These are phyloP conservation scores for Atalantia buxifolia DNA, from an alignment of 345 rosid species.

Conservation along the genomic window DNA sequence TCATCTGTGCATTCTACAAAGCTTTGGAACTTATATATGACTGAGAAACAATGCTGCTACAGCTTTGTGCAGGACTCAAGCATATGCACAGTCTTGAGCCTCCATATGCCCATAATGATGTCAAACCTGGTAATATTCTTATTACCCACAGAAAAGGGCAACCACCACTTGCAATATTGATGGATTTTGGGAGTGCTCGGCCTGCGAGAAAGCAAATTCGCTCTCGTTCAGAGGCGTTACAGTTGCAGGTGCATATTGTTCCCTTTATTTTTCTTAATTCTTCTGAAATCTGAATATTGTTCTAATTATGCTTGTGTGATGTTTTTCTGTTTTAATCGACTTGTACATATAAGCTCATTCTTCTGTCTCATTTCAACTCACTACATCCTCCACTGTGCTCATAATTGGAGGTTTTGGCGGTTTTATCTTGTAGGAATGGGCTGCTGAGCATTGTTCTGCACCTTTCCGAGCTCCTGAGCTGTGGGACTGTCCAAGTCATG, in stretches of 20 bases:
- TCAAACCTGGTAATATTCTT: constrained; percentile 94
- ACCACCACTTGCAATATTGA: constrained; percentile 81
- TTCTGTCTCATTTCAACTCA: background rate
- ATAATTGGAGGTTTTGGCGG: constrained; percentile 7
- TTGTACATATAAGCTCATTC: background rate
- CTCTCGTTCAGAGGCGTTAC: constrained; percentile 90
- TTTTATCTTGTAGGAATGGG: constrained; percentile 71
- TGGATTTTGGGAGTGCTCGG: constrained; percentile 97
- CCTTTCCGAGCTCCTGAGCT: constrained; percentile 98
- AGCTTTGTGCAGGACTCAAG: constrained; percentile 97
- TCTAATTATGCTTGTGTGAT: background rate
- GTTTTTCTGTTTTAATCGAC: background rate
- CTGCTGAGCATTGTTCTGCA: constrained; percentile 95
- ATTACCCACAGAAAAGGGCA: constrained; percentile 74
- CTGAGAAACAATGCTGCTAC: constrained; percentile 23
- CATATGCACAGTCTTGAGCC: constrained; percentile 94
- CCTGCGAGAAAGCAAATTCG: constrained; percentile 85
- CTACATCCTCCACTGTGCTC: background rate
- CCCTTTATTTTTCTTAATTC: background rate
- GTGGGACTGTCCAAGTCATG: constrained; percentile 98
- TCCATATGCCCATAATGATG: constrained; percentile 98
- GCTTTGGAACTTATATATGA: background rate
- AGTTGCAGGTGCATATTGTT: constrained; percentile 65
- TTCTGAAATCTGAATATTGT: background rate
- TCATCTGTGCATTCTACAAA: background rate